Conservation (phyloP, 163 green algal genomes). For the Chloromonas sp. region DNA sequence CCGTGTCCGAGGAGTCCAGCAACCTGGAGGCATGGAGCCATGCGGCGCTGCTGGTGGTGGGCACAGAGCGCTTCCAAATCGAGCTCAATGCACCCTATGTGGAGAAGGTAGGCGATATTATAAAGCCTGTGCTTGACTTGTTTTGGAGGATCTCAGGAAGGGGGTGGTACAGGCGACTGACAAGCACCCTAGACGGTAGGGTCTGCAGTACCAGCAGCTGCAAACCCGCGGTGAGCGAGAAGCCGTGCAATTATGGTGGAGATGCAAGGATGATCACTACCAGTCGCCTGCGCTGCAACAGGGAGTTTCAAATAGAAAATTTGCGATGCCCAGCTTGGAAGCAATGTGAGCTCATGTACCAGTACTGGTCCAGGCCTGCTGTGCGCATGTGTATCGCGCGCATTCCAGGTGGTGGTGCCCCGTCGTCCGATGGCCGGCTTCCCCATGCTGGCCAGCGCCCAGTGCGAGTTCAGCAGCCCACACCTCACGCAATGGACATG, state of each 20-base stretch:
- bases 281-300: too few species aligned
- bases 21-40: conserved; percentile 55
- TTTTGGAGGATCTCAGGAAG: not conserved
- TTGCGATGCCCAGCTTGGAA: too few species aligned
- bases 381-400: not conserved
- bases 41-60: conserved; percentile 58
- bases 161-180: too few species aligned
- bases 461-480: conserved; percentile 29
- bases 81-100: conserved; percentile 67
- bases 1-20: not conserved
- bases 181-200: too few species aligned
- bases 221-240: too few species aligned
- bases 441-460: conserved; percentile 26
- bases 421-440: conserved; percentile 34
- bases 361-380: too few species aligned
- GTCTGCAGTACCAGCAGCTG: too few species aligned
- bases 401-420: conserved; percentile 21
- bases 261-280: too few species aligned
- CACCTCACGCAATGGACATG: conserved; percentile 14
- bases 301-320: too few species aligned
- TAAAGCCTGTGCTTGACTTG: not conserved
- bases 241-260: too few species aligned
- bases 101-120: conserved; percentile 37
- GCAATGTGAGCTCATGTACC: too few species aligned
- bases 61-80: conserved; percentile 40